Base-by-base conservation (phyloP, 257 asterid species). In the Asclepias syriaca region DNA sequence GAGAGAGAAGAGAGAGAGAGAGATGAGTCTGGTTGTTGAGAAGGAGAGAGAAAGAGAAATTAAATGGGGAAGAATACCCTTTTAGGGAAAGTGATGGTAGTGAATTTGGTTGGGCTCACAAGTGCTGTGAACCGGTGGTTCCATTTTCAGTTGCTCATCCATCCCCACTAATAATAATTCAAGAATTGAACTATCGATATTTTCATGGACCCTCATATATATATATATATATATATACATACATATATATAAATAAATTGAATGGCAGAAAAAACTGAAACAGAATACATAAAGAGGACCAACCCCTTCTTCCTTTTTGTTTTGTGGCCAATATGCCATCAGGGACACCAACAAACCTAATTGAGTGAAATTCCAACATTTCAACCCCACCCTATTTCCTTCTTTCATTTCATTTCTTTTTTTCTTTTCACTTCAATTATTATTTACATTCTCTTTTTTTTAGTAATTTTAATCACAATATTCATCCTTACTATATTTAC, bases 81-180 rank as follows among this genome's bases (percentile, higher is more conserved):
- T 71, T 72, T 22, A 16, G 49, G 75, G 85, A 78, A 75, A 78
- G 74, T 9, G 78, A 72, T 65, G 37, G 12, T 45, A 64, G 66
- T 55, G 57, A 2, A 45, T 69, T 63, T 43, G 32, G 49, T 34
- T 74, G 71, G 79, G 78, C 56, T 73, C 67, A 37, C 65, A 48
- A 68, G 16, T 61, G 57, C 13, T 73, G 43, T 65, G 74, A 73
- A 4, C 82, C 77, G 46, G 22, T 71, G 82, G 65, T 60, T 81
- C 71, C 37, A 57, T 50, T 68, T 64, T 59, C 65, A 19, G 40
- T 16, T 18, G 22, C 50, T 54, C 68, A 18, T 57, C 68, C 27
- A 24, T 24, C 27, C 27, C 78, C 71, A 39, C 46, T 73, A 65
- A 57, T 64, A 51, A 65, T 55, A 58, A 65, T 48, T 58, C 71